Evolutionary conservation across 2,329 filamentous ascomycete genomes (phyloP).

Genomic region (Oidium heveae): DNA sequence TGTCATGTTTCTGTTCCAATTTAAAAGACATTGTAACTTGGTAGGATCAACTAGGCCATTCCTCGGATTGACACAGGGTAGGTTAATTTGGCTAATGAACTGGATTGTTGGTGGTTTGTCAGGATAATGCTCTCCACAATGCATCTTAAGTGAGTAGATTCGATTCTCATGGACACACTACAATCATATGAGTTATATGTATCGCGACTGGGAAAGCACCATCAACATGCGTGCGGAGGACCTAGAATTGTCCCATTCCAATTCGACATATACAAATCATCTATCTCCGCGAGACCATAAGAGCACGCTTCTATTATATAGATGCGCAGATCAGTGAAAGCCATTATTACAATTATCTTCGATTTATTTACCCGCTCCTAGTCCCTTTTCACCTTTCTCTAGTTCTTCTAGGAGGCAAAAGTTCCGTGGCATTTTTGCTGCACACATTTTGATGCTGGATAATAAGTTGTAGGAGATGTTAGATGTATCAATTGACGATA

Average conservation of each 20-base stretch:
- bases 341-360: background rate
- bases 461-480: too few relatives aligned
- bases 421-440: conserved; percentile 71
- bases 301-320: conserved; percentile 60
- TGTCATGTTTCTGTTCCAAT: conserved; percentile 82
- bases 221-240: conserved; percentile 59
- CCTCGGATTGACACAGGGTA: conserved; percentile 70
- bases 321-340: conserved; percentile 5
- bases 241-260: conserved; percentile 98
- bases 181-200: background rate
- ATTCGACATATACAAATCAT: conserved; percentile 90
- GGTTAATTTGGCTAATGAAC: conserved; percentile 84
- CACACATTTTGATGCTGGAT: conserved; percentile 6
- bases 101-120: conserved; percentile 71
- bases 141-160: conserved; percentile 94
- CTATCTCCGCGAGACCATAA: conserved; percentile 79
- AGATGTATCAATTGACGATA: too few relatives aligned
- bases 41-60: conserved; percentile 66
- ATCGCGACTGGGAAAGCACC: background rate
- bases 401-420: conserved; percentile 93
- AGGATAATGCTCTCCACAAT: conserved; percentile 76
- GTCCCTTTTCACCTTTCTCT: conserved; percentile 95
- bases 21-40: conserved; percentile 60
- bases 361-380: conserved; percentile 48
- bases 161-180: conserved; percentile 94